Evolutionary conservation across 352 stramenopile genomes (phyloP).

Genomic region (Peronospora farinosa): DNA sequence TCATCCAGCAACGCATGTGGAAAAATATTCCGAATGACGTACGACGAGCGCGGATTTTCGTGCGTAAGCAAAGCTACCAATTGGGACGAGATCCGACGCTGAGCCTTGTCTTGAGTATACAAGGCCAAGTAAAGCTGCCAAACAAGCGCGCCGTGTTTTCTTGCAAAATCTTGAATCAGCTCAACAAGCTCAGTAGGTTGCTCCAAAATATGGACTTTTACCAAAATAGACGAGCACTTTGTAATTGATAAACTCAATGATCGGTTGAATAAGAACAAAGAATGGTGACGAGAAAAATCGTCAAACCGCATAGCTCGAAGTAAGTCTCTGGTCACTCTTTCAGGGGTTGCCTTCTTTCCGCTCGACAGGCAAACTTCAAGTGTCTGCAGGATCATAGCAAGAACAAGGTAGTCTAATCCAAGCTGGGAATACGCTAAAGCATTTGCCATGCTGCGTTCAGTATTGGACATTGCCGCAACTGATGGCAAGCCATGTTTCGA

Average conservation of each 20-base stretch:
- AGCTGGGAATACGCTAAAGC: conserved; percentile 75
- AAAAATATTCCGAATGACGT: conserved; percentile 79
- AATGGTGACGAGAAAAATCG: conserved; percentile 82
- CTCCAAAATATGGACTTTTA: conserved; percentile 83
- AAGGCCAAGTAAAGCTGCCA: conserved; percentile 83
- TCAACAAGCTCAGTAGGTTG: conserved; percentile 83
- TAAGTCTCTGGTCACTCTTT: conserved; percentile 64
- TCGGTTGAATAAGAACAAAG: conserved; percentile 81
- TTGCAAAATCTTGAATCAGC: conserved; percentile 78
- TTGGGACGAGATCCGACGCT: conserved; percentile 81
- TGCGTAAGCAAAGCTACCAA: conserved; percentile 80
- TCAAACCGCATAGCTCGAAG: conserved; percentile 80
- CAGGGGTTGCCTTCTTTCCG: conserved; percentile 78
- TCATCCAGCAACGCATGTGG: conserved; percentile 77
- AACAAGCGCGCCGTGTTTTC: conserved; percentile 74
- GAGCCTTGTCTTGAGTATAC: conserved; percentile 76
- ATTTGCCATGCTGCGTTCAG: conserved; percentile 71
- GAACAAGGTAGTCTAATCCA: conserved; percentile 75
- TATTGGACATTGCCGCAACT: conserved; percentile 39
- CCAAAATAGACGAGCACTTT: conserved; percentile 82
- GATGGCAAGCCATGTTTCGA: conserved; percentile 20
- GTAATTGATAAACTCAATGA: conserved; percentile 80
- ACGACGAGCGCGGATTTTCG: conserved; percentile 78
- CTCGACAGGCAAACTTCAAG: conserved; percentile 82
- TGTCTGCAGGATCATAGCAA: conserved; percentile 69